Evolutionary conservation across 2,329 filamentous ascomycete species (phyloP), one percentile per base, ranked within the genome.

Genomic region (Zalaria obscura): DNA sequence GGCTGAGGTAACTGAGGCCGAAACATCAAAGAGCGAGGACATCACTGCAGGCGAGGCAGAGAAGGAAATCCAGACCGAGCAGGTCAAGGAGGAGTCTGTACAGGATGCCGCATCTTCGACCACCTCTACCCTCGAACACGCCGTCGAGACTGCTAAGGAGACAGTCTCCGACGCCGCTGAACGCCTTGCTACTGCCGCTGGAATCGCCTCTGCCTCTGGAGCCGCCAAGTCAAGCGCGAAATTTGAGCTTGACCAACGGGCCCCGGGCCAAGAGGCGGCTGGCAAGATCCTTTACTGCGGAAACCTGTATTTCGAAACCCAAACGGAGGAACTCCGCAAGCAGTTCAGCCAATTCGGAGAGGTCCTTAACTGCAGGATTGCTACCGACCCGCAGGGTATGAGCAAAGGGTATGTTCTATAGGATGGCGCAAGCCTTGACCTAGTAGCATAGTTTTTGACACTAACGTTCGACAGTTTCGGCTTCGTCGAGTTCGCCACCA

Each of bases 271-370:
- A 52, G 11, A 40, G 52, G 32, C 50, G 49, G 33, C 50, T 46
- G 36, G 42, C 38, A 60, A 61, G 46, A 71, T 65, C 5, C 51
- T 84, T 43, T 85, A 80, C 52, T 55, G 84, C 47, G 78, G 77
- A 45, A 85, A 85, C 59, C 62, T 85, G 36, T 77, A 76, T 57
- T 85, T 76, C 55, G 78, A 84, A 54, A 70, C 80, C 42, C 76
- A 70, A 4, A 68, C 73, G 4, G 68, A 73, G 27, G 72, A 80
- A 48, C 52, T 86, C 37, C 64, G 68, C 50, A 66, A 69, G 39
- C 70, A 76, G 36, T 79, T 83, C 55, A 57, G 63, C 46, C 66
- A 70, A 38, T 78, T 76, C 62, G 71, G 79, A 38, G 58, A 63
- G 7, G 61, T 84, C 44, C 53, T 64, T 37, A 65, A 62, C 38